Evolutionary conservation across 257 asterid genomes (phyloP).

Genomic region (Solanum etuberosum): DNA sequence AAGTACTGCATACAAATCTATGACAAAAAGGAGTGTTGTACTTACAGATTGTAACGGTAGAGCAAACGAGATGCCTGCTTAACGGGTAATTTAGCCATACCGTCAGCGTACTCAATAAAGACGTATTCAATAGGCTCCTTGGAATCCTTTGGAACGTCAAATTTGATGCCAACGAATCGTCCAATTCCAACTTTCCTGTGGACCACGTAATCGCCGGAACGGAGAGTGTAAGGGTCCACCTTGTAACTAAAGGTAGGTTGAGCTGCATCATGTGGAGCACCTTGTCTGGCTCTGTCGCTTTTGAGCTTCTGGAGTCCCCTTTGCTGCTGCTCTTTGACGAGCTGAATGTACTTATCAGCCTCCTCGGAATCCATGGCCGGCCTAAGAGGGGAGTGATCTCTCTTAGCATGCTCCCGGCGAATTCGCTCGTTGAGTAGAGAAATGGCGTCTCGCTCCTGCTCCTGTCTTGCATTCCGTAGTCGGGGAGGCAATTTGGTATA

Average conservation of each 20-base stretch:
- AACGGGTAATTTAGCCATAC: slow-evolving; percentile 88
- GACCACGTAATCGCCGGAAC: slow-evolving; percentile 78
- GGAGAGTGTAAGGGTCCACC: slow-evolving; percentile 84
- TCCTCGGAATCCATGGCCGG: slow-evolving; percentile 56
- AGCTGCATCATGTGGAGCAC: slow-evolving; percentile 9
- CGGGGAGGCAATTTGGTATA: slow-evolving; percentile 12
- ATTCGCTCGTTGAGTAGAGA: slow-evolving; percentile 59
- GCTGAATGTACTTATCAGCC: slow-evolving; percentile 78
- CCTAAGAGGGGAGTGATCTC: slow-evolving; percentile 41
- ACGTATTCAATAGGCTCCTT: slow-evolving; percentile 66
- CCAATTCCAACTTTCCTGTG: slow-evolving; percentile 91
- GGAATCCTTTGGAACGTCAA: slow-evolving; percentile 48
- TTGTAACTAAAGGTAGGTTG: slow-evolving; percentile 31
- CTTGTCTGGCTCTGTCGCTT: slow-evolving; percentile 24
- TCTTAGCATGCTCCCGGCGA: slow-evolving; percentile 60
- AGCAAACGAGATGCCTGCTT: slow-evolving; percentile 84
- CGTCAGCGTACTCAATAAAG: slow-evolving; percentile 89
- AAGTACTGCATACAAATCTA: not conserved
- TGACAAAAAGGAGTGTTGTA: not conserved
- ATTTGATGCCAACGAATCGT: slow-evolving; percentile 64
- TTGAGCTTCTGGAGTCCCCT: slow-evolving; percentile 84
- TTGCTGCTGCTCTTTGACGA: slow-evolving; percentile 84
- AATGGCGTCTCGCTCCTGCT: slow-evolving; percentile 42
- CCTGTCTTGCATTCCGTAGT: slow-evolving; percentile 13
- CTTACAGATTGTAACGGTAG: slow-evolving; percentile 88